Base-by-base conservation (phyloP, 495 filamentous ascomycete species). In the Aspergillus bridgeri region DNA sequence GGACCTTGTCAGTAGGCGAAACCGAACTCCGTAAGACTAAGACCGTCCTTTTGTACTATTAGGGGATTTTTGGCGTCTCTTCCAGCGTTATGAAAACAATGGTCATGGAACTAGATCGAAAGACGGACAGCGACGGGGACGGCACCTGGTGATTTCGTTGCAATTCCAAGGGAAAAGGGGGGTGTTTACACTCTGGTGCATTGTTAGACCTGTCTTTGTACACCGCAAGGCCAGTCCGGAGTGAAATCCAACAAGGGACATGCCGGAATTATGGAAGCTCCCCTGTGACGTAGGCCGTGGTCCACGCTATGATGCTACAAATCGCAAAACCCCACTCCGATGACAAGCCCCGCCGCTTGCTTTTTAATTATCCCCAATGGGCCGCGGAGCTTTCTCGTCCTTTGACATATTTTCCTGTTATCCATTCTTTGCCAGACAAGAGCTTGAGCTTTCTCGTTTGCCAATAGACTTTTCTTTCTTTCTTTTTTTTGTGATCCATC, bases 291-390 rank as follows among this genome's bases (percentile, higher is more conserved):
- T 50, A 9, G n/a, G 22, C 19, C 18, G 5, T 22, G 19, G 27
- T 27, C 33, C 33, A 24, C 22, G 51, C 42, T 43, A 42, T 24
- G 23, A 50, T 47, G 23, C 54, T 56, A 23, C 44, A 42, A 58
- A 66, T 56, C 42, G 58, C 48, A 47, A 42, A 45, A 51, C 64
- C 64, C 64, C 64, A 66, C 64, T 66, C 60, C 61, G 64, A 66
- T 58, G 55, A 61, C 60, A 54, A 61, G 55, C 64, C 64, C 64
- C 64, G 64, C 64, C 53, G 49, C 56, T 57, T 45, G 57, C 61
- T 23, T 58, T 50, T 59, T n/a, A n/a, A 63, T 66, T 62, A 59
- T 59, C 63, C 56, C 24, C 15, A 25, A 58, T 57, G 18, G 19
- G 42, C 43, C 48, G 43, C 58, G 25, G 48, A 59, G 60, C 63